Evolutionary conservation across 2,329 filamentous ascomycete species (phyloP).

Genomic region (Botryotinia convoluta): DNA sequence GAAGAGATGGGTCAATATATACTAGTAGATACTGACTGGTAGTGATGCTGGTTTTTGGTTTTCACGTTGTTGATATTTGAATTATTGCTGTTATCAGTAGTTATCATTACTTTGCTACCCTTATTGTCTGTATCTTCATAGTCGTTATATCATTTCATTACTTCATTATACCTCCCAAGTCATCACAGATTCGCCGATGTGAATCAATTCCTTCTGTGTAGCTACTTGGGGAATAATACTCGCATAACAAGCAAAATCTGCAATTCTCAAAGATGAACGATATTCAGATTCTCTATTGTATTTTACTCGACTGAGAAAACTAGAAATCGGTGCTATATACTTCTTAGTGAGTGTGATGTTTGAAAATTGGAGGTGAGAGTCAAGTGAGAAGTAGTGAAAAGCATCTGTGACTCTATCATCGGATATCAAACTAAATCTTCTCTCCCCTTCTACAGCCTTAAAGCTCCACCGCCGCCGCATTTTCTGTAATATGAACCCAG

Average conservation of each 20-base stretch:
- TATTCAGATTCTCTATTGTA: background rate
- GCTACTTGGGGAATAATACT: background rate
- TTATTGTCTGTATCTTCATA: background rate
- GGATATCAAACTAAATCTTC: too few species aligned
- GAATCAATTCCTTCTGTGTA: background rate
- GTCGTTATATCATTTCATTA: background rate
- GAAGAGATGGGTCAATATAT: rapidly evolving
- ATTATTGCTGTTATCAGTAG: background rate
- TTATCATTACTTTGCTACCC: background rate
- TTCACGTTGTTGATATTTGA: rapidly evolving
- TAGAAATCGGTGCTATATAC: too few species aligned
- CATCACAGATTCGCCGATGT: background rate
- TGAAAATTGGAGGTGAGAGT: too few species aligned
- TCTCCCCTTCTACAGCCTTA: too few species aligned
- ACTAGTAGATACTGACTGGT: background rate
- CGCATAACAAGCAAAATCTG: background rate
- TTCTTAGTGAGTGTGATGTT: too few species aligned
- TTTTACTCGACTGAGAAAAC: too few species aligned
- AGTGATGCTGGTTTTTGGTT: background rate
- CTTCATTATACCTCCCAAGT: background rate
- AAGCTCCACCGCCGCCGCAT: too few species aligned
- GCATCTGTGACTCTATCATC: too few species aligned
- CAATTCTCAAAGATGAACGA: background rate
- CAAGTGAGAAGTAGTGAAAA: too few species aligned
- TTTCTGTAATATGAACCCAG: too few species aligned